phyloP scores from a whole-genome alignment of 805 yeast genomes.

The Pichia ethanolica region DNA sequence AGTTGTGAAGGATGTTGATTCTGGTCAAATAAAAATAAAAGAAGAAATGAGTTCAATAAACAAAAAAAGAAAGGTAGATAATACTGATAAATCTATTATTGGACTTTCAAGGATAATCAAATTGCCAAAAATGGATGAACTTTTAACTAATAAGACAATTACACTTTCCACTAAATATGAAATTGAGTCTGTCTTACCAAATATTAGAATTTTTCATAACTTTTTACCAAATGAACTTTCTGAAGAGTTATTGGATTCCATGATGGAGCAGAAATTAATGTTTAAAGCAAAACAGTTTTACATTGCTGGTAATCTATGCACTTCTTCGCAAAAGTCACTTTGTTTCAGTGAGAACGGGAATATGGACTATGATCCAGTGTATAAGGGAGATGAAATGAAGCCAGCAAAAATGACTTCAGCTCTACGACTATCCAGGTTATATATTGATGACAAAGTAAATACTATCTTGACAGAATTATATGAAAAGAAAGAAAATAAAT shows the following conservation, averaged over 20 bases:
- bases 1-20: neutral
- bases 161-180: slow-evolving; percentile 44
- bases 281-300: slow-evolving; percentile 44
- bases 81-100: neutral
- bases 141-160: slow-evolving; percentile 3
- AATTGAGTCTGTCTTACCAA: slow-evolving; percentile 42
- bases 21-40: too few species aligned
- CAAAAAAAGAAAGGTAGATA: neutral
- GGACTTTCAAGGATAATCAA: neutral
- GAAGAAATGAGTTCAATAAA: neutral
- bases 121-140: too few species aligned
- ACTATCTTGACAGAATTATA: slow-evolving; percentile 15
- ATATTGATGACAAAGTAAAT: slow-evolving; percentile 14
- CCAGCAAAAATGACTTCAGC: slow-evolving; percentile 1
- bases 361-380: slow-evolving; percentile 12
- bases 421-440: slow-evolving; percentile 12
- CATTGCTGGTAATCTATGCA: slow-evolving; percentile 55
- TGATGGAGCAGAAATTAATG: slow-evolving; percentile 33
- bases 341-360: slow-evolving; percentile 17
- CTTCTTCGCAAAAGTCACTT: slow-evolving; percentile 45
- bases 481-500: slow-evolving; percentile 11
- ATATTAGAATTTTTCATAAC: slow-evolving; percentile 40
- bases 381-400: neutral
- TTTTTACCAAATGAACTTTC: slow-evolving; percentile 48
- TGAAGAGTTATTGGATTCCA: slow-evolving; percentile 33